phyloP scores from a whole-genome alignment of 2,329 filamentous ascomycete genomes.

The Calonectria crousiana region DNA sequence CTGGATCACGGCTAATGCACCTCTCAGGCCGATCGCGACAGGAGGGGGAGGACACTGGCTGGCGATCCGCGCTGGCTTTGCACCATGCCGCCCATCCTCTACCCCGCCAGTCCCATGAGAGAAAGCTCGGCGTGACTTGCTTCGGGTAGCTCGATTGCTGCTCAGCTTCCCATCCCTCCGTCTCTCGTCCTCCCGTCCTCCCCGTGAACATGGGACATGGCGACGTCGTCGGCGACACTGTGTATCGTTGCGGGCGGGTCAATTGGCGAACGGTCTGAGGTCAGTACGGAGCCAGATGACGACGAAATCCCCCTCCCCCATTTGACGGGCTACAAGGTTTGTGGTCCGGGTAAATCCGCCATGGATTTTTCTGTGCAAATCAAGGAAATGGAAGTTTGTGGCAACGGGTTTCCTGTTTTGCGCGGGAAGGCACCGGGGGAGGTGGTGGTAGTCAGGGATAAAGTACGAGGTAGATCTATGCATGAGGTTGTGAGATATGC shows the following conservation, averaged over 20 bases:
- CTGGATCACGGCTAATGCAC: slow-evolving; percentile 40
- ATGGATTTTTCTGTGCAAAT: background rate
- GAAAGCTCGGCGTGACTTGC: background rate
- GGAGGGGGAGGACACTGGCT: background rate
- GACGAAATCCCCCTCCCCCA: background rate
- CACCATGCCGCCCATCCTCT: background rate
- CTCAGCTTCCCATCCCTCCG: background rate
- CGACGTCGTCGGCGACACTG: background rate
- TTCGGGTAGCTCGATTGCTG: background rate
- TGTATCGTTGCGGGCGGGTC: background rate
- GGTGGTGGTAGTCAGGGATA: too few relatives aligned
- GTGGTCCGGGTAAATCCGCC: slow-evolving; percentile 3
- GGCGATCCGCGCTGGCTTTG: slow-evolving; percentile 2
- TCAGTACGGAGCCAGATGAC: background rate
- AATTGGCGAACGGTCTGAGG: background rate
- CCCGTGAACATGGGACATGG: background rate
- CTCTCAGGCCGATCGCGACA: slow-evolving; percentile 41
- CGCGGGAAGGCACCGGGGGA: background rate
- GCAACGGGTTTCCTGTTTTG: background rate
- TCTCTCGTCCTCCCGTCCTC: too few relatives aligned
- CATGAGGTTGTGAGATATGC: background rate
- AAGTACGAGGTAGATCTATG: background rate
- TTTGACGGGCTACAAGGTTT: background rate
- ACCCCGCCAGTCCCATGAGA: background rate
- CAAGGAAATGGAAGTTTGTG: background rate